phyloP scores from a whole-genome alignment of 371 early-diverging fungal genomes.

The Mucor racemosus region DNA sequence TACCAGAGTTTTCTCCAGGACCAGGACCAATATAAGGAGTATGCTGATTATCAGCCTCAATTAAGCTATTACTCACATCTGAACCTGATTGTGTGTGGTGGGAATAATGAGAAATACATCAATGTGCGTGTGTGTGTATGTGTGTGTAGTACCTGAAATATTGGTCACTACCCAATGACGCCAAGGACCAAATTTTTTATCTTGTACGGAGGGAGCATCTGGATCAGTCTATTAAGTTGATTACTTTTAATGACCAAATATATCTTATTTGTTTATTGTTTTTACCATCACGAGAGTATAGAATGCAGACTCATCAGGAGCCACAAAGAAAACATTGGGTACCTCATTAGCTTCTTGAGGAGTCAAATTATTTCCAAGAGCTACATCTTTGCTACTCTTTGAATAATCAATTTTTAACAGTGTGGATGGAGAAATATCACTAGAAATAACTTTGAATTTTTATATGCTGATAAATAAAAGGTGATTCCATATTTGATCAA shows the following conservation, averaged over 20 bases:
- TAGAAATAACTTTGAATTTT: slow-evolving; percentile 9
- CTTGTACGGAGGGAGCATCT: slow-evolving; percentile 63
- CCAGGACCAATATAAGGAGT: slow-evolving; percentile 64
- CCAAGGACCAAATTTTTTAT: slow-evolving; percentile 60
- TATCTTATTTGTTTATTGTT: background rate
- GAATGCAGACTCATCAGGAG: slow-evolving; percentile 42
- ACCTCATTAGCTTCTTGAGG: slow-evolving; percentile 34
- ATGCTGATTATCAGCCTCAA: slow-evolving; percentile 26
- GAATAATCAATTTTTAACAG: slow-evolving; percentile 43
- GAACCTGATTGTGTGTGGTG: slow-evolving; percentile 18
- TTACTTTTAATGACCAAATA: background rate
- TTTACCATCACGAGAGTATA: slow-evolving; percentile 64
- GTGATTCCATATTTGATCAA: background rate
- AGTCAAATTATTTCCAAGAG: slow-evolving; percentile 51
- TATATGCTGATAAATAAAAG: too few species aligned
- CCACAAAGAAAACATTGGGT: slow-evolving; percentile 48
- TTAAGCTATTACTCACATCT: slow-evolving; percentile 28
- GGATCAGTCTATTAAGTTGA: slow-evolving; percentile 55
- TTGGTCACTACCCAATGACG: slow-evolving; percentile 71
- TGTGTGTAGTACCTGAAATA: slow-evolving; percentile 44
- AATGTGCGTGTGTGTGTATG: background rate
- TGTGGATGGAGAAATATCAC: slow-evolving; percentile 36
- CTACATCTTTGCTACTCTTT: slow-evolving; percentile 44
- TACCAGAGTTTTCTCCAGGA: slow-evolving; percentile 57
- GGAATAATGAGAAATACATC: background rate